A percentile compares a stretch with the other conserved stretches of the same genome.
These are phyloP conservation scores for Pseudisothecium myosuroides DNA, from an alignment of 225 moss, liverwort and hornwort species.

Conservation along the genomic window DNA sequence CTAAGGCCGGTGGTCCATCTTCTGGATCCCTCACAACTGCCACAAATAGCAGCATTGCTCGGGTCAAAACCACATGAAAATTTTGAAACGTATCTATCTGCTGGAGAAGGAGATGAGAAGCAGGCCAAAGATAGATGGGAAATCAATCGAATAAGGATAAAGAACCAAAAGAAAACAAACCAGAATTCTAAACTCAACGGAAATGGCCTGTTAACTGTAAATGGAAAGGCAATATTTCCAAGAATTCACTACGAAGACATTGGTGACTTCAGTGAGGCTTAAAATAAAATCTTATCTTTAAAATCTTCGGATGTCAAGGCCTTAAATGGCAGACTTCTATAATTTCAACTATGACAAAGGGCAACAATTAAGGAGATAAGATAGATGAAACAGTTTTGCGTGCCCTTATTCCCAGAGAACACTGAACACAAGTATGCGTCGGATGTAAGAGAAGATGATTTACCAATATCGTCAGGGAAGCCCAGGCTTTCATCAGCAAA, in stretches of 20 bases:
- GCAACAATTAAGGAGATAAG: not conserved
- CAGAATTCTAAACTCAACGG: not conserved
- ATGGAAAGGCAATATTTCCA: not conserved
- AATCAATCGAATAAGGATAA: not conserved
- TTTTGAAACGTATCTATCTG: not conserved
- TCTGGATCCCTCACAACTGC: constrained; percentile 29
- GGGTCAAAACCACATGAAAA: not conserved
- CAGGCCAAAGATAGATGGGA: not conserved
- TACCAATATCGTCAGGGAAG: constrained; percentile 51
- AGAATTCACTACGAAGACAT: not conserved
- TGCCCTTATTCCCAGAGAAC: not conserved
- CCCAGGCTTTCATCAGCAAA: constrained; percentile 38
- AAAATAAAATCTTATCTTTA: not conserved
- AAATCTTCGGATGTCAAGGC: not conserved
- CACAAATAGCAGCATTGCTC: not conserved
- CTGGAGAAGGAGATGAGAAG: not conserved
- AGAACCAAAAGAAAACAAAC: not conserved
- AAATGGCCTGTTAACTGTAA: not conserved
- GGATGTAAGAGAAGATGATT: not conserved
- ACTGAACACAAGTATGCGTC: not conserved
- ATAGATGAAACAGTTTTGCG: not conserved
- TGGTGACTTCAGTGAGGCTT: not conserved
- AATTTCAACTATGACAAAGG: not conserved
- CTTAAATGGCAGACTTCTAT: not conserved
- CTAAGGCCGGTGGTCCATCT: constrained; percentile 26